Conservation (phyloP, 208 protist species). For the Trypanosoma cruzi region DNA sequence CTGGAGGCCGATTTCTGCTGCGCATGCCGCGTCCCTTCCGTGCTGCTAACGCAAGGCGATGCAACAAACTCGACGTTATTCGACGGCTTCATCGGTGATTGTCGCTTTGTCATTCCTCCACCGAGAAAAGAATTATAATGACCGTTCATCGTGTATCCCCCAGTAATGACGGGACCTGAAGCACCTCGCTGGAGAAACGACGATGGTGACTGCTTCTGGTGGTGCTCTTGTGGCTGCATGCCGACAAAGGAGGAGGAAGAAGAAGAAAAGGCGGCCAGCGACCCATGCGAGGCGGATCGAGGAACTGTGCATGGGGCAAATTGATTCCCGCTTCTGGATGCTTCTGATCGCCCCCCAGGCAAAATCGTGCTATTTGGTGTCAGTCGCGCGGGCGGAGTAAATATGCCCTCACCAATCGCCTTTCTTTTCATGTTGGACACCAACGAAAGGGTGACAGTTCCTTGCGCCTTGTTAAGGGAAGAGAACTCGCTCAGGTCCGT, state of each 20-base stretch:
- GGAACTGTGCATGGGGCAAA: no score
- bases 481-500: no score
- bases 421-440: background rate
- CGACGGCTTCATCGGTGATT: no score
- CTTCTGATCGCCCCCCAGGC: background rate
- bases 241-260: no score
- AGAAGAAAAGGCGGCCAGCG: no score
- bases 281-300: no score
- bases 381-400: background rate
- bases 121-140: no score
- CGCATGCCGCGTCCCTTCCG: background rate
- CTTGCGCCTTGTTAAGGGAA: no score
- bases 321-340: no score
- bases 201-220: background rate
- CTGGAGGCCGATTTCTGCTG: background rate
- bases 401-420: background rate
- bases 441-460: background rate
- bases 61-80: no score
- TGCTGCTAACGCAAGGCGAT: no score
- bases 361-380: background rate
- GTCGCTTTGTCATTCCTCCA: no score
- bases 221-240: background rate
- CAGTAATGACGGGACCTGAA: background rate
- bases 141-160: background rate
- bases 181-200: background rate